Evolutionary conservation across 23 red algal species (phyloP), one percentile per base, ranked within the genome.

Genomic region (Gracilaria gracilis): DNA sequence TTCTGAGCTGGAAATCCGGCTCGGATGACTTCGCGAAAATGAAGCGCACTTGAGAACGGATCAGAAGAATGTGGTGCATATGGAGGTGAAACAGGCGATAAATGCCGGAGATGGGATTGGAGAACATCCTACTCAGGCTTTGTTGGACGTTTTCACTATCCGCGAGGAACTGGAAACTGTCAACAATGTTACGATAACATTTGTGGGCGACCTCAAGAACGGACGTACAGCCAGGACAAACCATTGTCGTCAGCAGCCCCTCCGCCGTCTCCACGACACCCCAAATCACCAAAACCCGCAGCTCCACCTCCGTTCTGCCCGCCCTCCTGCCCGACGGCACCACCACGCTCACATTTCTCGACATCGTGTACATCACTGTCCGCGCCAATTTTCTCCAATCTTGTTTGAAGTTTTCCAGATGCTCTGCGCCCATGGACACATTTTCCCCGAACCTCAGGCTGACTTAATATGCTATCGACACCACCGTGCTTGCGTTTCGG

Each of bases 91-190:
- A 40, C 69, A 24, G 23, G 95, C 95, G 19, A 82, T 98, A 61
- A 99, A 96, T 82, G 97, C 97, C 14, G 94, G 97, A 12, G 94
- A 99, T 62, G 94, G 97, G n/a, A 85, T 94, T 14, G 97, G 97
- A 53, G 94, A 99, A 69, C 94, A 99, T 80, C 97, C 97, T 29
- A 99, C 97, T 23, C 97, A 99, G 62, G 94, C 97, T 13, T 79
- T 99, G 77, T 74, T 99, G 54, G 97, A 99, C 81, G 93, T 99
- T 44, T 99, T 96, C 50, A 99, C 97, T 20, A 99, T 99, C 34
- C 97, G 97, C 32, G 97, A 99, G 89, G 97, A 99, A 81, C 93
- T 99, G 13, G 97, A 94, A 51, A 99, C 97, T 83, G 97, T 99
- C 40, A 99, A 99, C 65, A 91, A 91, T 49, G 55, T 96, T 16